Evolutionary conservation across 2,329 filamentous ascomycete species (phyloP).

Genomic region (Fusarium multiceps): DNA sequence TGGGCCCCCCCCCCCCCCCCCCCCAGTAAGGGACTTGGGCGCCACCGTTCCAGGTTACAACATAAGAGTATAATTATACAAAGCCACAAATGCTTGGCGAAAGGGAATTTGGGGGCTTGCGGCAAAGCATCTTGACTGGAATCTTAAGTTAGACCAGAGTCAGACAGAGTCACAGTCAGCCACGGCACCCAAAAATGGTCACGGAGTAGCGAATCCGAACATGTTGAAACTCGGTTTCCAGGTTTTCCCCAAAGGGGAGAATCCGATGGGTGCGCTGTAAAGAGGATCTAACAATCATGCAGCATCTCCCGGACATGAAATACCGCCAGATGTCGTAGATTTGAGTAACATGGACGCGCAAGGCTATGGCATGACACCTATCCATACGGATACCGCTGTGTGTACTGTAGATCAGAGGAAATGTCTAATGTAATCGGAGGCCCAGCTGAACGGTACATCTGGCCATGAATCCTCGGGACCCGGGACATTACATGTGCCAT

Average conservation of each 20-base stretch:
- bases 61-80: constrained; percentile 7
- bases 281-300: constrained; percentile 20
- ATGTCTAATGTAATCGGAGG: constrained; percentile 26
- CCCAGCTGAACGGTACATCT: constrained; percentile 28
- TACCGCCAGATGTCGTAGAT: constrained; percentile 29
- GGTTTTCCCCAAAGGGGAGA: constrained; percentile 17
- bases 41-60: constrained; percentile 38
- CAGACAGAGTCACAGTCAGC: background rate
- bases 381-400: constrained; percentile 16
- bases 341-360: constrained; percentile 17
- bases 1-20: too few relatives aligned
- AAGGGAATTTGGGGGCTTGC: constrained; percentile 15
- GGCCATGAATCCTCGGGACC: constrained; percentile 37
- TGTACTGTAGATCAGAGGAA: constrained; percentile 13
- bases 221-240: constrained; percentile 21
- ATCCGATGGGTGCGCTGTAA: constrained; percentile 39
- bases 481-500: constrained; percentile 25
- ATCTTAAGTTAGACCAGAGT: constrained; percentile 1
- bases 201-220: constrained; percentile 35
- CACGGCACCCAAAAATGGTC: constrained; percentile 9
- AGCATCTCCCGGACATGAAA: constrained; percentile 28
- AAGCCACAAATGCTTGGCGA: constrained; percentile 31
- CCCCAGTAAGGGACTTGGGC: constrained; percentile 28
- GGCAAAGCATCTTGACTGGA: constrained; percentile 6
- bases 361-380: constrained; percentile 24